phyloP scores from a whole-genome alignment of 2,329 filamentous ascomycete species.

The Fusarium poae region DNA sequence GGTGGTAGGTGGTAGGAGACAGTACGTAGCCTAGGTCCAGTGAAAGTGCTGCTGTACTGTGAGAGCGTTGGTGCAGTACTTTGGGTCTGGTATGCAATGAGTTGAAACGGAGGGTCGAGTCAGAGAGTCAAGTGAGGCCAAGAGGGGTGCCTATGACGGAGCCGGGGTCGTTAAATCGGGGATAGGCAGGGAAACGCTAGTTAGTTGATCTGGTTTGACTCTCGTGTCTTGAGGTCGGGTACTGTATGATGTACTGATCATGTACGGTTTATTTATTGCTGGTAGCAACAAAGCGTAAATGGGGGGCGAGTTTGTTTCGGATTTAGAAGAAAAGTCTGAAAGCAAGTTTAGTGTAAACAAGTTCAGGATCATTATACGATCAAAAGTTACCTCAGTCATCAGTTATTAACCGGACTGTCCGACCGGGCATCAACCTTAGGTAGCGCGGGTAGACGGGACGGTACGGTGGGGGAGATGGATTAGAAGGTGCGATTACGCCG shows the following conservation, averaged over 20 bases:
- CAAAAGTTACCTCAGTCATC: conserved; percentile 4
- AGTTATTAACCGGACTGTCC: conserved; percentile 25
- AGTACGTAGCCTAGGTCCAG: conserved; percentile 19
- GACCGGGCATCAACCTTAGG: conserved; percentile 20
- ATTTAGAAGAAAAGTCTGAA: background rate
- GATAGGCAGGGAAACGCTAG: conserved; percentile 34
- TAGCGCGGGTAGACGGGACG: conserved; percentile 32
- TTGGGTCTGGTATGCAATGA: conserved; percentile 17
- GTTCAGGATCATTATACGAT: background rate
- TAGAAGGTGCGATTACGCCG: conserved; percentile 29
- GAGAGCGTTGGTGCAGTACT: conserved; percentile 2
- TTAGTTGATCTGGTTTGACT: conserved; percentile 11
- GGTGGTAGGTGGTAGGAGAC: conserved; percentile 1
- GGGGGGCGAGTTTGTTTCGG: background rate
- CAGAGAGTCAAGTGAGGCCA: conserved; percentile 39
- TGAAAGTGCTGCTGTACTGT: background rate
- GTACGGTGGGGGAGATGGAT: conserved; percentile 36
- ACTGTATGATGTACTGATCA: too few species aligned
- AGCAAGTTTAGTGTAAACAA: background rate
- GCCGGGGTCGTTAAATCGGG: conserved; percentile 34
- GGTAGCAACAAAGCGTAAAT: background rate
- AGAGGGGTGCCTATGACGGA: conserved; percentile 45
- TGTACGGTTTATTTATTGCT: too few species aligned
- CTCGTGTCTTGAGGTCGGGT: background rate
- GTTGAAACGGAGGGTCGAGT: conserved; percentile 37